Conservation (phyloP, 2,329 filamentous ascomycete genomes). For the Daldinia sp. region DNA sequence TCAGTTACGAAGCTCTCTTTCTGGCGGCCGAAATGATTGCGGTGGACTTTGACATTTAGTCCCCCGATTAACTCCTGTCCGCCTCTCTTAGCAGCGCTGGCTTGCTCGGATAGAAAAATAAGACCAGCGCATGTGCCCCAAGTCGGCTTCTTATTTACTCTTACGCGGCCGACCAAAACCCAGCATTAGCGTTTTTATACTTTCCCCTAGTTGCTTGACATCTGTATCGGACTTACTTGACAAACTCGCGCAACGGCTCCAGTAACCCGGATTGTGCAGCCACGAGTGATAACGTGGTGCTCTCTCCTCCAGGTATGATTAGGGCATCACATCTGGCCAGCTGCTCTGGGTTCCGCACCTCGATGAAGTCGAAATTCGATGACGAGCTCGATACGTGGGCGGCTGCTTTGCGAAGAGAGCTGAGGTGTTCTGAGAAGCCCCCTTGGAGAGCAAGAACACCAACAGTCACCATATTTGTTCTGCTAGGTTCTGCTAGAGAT, state of each 20-base stretch:
- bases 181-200: constrained; percentile 13
- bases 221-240: constrained; percentile 73
- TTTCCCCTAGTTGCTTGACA: not conserved
- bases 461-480: constrained; percentile 59
- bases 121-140: constrained; percentile 98
- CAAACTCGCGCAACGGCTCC: constrained; percentile 87
- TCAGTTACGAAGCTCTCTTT: constrained; percentile 88
- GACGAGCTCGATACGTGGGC: constrained; percentile 55
- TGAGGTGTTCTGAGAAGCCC: constrained; percentile 89
- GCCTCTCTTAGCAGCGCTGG: constrained; percentile 88
- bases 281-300: constrained; percentile 91
- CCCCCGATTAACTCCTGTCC: constrained; percentile 95
- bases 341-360: constrained; percentile 82
- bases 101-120: constrained; percentile 88
- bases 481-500: not conserved
- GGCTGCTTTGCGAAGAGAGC: constrained; percentile 77
- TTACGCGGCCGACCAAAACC: constrained; percentile 52
- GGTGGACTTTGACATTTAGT: constrained; percentile 87
- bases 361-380: constrained; percentile 70
- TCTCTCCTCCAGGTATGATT: constrained; percentile 93
- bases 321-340: constrained; percentile 82
- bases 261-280: constrained; percentile 84
- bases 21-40: constrained; percentile 96
- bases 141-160: constrained; percentile 80
- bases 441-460: constrained; percentile 85